These are phyloP conservation scores for Trichoderma atrobrunneum DNA, from an alignment of 2,329 filamentous ascomycete species.

Conservation along the genomic window DNA sequence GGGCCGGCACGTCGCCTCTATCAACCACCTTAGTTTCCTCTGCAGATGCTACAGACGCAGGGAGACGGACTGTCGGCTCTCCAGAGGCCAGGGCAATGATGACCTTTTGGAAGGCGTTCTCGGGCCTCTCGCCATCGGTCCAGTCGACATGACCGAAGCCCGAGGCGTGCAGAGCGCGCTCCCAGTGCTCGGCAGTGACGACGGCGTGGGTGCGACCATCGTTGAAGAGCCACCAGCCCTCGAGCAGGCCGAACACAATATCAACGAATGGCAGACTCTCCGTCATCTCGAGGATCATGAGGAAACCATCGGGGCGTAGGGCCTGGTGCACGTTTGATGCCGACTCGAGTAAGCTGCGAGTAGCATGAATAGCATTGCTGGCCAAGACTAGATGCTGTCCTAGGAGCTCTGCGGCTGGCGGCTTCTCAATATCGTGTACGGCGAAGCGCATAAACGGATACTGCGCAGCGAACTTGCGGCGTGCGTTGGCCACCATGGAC, in stretches of 20 bases:
- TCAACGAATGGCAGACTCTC: constrained; percentile 28
- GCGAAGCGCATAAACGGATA: constrained; percentile 20
- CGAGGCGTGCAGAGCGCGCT: constrained; percentile 14
- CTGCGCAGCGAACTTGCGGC: constrained; percentile 13
- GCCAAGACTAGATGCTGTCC: constrained; percentile 34
- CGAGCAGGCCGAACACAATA: constrained; percentile 33
- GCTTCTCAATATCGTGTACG: constrained; percentile 5
- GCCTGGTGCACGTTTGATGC: constrained; percentile 23
- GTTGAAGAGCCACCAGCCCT: constrained; percentile 37
- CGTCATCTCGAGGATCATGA: constrained; percentile 24
- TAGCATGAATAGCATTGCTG: constrained; percentile 38
- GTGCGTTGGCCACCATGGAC: constrained; percentile 19
- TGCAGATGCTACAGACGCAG: not conserved
- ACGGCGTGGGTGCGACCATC: constrained; percentile 21
- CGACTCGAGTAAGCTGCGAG: constrained; percentile 15
- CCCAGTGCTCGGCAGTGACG: constrained; percentile 16
- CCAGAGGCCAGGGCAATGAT: not conserved
- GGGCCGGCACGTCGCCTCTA: not conserved
- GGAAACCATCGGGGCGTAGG: constrained; percentile 21
- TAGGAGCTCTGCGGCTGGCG: not conserved
- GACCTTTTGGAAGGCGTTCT: not conserved
- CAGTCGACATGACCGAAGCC: constrained; percentile 25
- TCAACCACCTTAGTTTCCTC: not conserved
- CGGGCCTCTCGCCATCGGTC: constrained; percentile 21
- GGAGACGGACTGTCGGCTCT: not conserved